Base-by-base conservation (phyloP, 495 filamentous ascomycete species). In the Neurospora tetraspora region DNA sequence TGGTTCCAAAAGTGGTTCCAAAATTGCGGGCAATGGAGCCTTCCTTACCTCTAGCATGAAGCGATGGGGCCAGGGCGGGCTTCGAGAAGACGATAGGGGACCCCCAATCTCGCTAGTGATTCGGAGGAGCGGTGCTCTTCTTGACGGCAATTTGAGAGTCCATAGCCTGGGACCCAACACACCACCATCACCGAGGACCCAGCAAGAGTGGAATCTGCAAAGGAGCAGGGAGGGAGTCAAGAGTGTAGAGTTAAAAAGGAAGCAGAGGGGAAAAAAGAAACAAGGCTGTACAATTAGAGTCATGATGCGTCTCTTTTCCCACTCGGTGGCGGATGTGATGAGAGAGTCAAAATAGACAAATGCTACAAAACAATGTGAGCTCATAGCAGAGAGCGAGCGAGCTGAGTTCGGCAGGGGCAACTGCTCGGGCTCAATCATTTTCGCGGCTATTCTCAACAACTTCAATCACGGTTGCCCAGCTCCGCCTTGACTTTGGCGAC, bases 71-170 rank as follows among this genome's bases (percentile, higher is more conserved):
- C 71, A 74, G 77, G 79, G 80, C 72, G 72, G 75, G 68, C 75
- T 77, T 78, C 74, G 75, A 78, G 74, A 78, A 76, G 79, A 74
- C 74, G 75, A 78, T 76, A 78, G 78, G 80, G 76, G 75, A 76
- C 71, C 76, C 45, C 77, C 81, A 82, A 82, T 82, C 73, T 82
- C 81, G 81, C 81, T 82, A 82, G 80, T 73, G 80, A 75, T 77
- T 78, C 74, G 77, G 75, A 72, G 76, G 70, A 74, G 61, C 72
- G 74, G 68, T 77, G 76, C 72, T 77, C 75, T 76, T 71, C 36
- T 70, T 53, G 76, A 75, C 69, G 42, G 73, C 76, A 81, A 80
- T 80, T 82, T 81, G 76, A 68, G 53, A 27, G 47, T 59, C 27
- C 27, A 65, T 18, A 34, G 53, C 47, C 74, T 72, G 47, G 31